Conservation (phyloP, 2,329 filamentous ascomycete species). For the Colletotrichum spaethianum region DNA sequence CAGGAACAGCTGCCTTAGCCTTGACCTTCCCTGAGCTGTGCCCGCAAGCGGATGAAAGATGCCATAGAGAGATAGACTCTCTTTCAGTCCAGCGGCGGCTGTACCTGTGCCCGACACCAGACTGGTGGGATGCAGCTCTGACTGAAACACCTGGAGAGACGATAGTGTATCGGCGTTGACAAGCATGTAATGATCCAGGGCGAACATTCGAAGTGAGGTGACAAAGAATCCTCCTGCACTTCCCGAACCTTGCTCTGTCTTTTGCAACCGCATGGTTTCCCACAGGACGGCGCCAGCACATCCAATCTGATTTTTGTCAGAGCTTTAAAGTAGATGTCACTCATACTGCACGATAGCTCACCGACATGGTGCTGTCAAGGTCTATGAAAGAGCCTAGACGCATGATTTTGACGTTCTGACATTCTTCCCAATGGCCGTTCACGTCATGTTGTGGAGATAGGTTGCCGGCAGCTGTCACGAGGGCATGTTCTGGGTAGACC, state of each 20-base stretch:
- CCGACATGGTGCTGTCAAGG: conserved; percentile 80
- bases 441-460: background rate
- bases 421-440: conserved; percentile 58
- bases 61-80: conserved; percentile 87
- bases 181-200: conserved; percentile 77
- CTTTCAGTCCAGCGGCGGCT: conserved; percentile 76
- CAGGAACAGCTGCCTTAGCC: conserved; percentile 85
- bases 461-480: background rate
- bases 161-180: conserved; percentile 84
- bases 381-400: conserved; percentile 80
- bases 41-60: conserved; percentile 82
- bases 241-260: background rate
- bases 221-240: conserved; percentile 12
- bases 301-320: conserved; percentile 66
- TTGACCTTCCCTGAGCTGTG: conserved; percentile 83
- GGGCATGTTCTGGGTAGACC: conserved; percentile 40
- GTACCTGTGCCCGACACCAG: conserved; percentile 80
- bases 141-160: conserved; percentile 87
- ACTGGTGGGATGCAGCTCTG: conserved; percentile 86
- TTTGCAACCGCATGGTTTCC: conserved; percentile 75
- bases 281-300: conserved; percentile 91
- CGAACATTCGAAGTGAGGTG: conserved; percentile 78
- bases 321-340: too few species aligned
- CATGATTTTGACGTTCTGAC: conserved; percentile 73
- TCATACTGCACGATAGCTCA: conserved; percentile 51